phyloP scores from a whole-genome alignment of 257 asterid species.

The Solanum ossicruentum region DNA sequence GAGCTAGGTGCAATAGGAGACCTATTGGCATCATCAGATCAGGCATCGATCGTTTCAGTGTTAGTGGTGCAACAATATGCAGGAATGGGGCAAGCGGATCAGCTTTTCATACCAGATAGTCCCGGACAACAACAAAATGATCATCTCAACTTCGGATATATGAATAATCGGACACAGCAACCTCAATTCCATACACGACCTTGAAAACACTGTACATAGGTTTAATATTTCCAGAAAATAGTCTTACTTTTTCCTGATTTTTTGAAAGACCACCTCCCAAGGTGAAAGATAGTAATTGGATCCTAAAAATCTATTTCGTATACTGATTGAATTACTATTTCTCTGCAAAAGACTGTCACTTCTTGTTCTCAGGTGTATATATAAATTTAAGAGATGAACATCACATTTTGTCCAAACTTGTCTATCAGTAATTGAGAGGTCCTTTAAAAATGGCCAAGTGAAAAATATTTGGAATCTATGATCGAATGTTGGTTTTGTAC shows the following conservation, averaged over 20 bases:
- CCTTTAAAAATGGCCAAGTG: too few relatives aligned
- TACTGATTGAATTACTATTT: not conserved
- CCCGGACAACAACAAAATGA: constrained; percentile 19
- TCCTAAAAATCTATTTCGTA: not conserved
- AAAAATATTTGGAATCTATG: too few relatives aligned
- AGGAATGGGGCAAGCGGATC: constrained; percentile 46
- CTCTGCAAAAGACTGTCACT: not conserved
- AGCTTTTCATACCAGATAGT: constrained; percentile 29
- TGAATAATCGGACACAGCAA: not conserved
- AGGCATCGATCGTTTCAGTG: constrained; percentile 64
- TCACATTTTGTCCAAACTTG: not conserved
- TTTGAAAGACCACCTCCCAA: not conserved
- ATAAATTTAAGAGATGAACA: not conserved
- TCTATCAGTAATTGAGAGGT: too few relatives aligned
- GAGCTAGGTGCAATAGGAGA: constrained; percentile 94
- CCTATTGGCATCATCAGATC: constrained; percentile 73
- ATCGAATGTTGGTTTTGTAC: too few relatives aligned
- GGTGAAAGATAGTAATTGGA: not conserved
- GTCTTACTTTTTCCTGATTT: not conserved
- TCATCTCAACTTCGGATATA: constrained; percentile 6
- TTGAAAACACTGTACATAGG: not conserved
- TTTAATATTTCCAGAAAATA: not conserved
- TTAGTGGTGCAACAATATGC: constrained; percentile 82
- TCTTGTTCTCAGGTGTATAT: not conserved
- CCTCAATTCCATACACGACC: not conserved